Percentiles rank a stretch among this genome's conserved stretches.
Conservation (phyloP, 23 red algal genomes). For the Chondrus crispus region DNA sequence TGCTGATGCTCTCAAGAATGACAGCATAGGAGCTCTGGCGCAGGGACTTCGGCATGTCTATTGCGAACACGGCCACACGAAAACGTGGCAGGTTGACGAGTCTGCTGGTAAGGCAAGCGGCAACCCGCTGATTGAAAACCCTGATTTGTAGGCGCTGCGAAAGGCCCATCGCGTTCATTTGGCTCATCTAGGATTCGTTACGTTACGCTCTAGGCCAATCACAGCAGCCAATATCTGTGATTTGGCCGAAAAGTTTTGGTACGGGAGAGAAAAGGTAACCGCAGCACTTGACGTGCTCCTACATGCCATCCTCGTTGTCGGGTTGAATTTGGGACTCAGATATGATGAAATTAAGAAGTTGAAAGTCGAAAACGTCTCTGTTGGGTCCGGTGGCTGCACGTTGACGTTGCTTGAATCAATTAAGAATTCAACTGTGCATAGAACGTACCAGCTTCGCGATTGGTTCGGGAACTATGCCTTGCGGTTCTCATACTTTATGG, state of each 20-base stretch:
- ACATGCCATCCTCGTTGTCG: background rate
- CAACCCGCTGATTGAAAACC: conserved; percentile 18
- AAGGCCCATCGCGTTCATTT: conserved; percentile 14
- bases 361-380: background rate
- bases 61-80: background rate
- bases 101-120: background rate
- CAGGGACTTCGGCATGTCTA: conserved; percentile 10
- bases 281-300: background rate
- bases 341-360: background rate
- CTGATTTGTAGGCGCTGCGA: background rate
- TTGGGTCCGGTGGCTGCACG: background rate
- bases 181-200: background rate
- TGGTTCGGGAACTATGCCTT: conserved; percentile 5
- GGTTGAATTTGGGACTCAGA: background rate
- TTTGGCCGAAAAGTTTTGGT: background rate
- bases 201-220: background rate
- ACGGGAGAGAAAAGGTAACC: background rate
- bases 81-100: background rate
- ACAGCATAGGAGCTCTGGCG: background rate
- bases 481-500: background rate
- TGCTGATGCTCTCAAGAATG: background rate
- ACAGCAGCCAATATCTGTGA: conserved; percentile 6
- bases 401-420: conserved; percentile 20
- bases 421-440: conserved; percentile 33
- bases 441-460: background rate